phyloP scores from a whole-genome alignment of 257 asterid genomes.

The Henckelia pumila region DNA sequence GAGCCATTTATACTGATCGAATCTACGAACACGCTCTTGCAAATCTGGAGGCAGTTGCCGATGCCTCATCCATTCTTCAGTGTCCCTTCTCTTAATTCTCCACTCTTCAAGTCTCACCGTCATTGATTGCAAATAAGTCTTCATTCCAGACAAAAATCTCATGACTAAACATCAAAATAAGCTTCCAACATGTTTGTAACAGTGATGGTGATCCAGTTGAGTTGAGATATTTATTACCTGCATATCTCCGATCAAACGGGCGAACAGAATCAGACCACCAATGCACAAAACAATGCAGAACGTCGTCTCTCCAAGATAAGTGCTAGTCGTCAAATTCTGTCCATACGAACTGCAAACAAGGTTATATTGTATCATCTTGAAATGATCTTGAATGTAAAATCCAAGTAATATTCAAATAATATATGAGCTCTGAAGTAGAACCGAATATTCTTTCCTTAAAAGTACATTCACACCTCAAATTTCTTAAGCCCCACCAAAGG shows the following conservation, averaged over 20 bases:
- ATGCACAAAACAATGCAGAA: slow-evolving; percentile 70
- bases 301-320: slow-evolving; percentile 77
- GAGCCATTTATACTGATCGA: slow-evolving; percentile 81
- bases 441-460: neutral
- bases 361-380: slow-evolving; percentile 16
- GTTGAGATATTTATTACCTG: slow-evolving; percentile 49
- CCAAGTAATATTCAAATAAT: neutral
- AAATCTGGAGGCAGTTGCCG: slow-evolving; percentile 82
- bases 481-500: slow-evolving; percentile 99
- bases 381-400: neutral
- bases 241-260: slow-evolving; percentile 91
- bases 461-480: slow-evolving; percentile 64
- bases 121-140: slow-evolving; percentile 92
- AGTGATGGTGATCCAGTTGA: neutral
- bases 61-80: slow-evolving; percentile 99
- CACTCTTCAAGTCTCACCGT: slow-evolving; percentile 96
- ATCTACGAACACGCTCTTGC: slow-evolving; percentile 89
- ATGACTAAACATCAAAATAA: neutral
- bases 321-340: slow-evolving; percentile 82
- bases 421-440: neutral
- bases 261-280: slow-evolving; percentile 76
- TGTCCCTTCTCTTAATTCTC: slow-evolving; percentile 83
- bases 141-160: slow-evolving; percentile 11
- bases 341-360: slow-evolving; percentile 79
- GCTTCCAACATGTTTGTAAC: neutral